These are phyloP conservation scores for Jackrogersella minutella DNA, from an alignment of 495 filamentous ascomycete species.

Conservation along the genomic window DNA sequence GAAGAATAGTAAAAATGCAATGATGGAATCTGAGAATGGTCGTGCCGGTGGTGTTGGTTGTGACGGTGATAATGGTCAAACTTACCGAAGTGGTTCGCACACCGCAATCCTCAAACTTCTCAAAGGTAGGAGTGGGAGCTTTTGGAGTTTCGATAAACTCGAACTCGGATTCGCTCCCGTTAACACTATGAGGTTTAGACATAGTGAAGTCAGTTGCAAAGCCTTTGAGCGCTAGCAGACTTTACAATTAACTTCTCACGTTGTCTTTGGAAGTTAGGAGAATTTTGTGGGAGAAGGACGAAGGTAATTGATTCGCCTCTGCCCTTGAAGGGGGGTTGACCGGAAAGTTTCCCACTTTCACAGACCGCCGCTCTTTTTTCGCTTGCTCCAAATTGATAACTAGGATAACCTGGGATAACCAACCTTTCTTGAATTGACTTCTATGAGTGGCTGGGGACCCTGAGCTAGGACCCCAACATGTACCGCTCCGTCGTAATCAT, in stretches of 20 bases:
- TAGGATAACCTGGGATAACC: no score
- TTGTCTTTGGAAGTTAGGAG: constrained; percentile 11
- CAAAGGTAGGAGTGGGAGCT: constrained; percentile 62
- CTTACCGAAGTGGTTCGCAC: constrained; percentile 76
- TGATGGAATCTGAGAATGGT: no score
- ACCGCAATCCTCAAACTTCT: constrained; percentile 72
- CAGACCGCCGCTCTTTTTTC: constrained; percentile 36
- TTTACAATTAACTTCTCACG: constrained; percentile 22
- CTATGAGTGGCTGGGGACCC: constrained; percentile 30
- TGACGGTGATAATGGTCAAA: constrained; percentile 7
- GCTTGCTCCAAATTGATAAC: constrained; percentile 19
- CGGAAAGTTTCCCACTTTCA: constrained; percentile 27
- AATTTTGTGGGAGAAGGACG: constrained; percentile 33
- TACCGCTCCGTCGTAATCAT: constrained; percentile 36
- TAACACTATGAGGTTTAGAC: constrained; percentile 57
- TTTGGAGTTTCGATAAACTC: constrained; percentile 83
- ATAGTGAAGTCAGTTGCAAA: constrained; percentile 46
- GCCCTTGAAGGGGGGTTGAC: constrained; percentile 8
- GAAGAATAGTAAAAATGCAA: neutral
- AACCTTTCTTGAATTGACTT: constrained; percentile 28
- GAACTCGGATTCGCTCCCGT: constrained; percentile 65
- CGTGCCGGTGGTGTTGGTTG: no score
- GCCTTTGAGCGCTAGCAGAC: constrained; percentile 30
- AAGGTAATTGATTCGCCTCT: constrained; percentile 26
- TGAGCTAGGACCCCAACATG: constrained; percentile 28